Evolutionary conservation across 352 stramenopile genomes (phyloP).

Genomic region (Phytophthora litchii): DNA sequence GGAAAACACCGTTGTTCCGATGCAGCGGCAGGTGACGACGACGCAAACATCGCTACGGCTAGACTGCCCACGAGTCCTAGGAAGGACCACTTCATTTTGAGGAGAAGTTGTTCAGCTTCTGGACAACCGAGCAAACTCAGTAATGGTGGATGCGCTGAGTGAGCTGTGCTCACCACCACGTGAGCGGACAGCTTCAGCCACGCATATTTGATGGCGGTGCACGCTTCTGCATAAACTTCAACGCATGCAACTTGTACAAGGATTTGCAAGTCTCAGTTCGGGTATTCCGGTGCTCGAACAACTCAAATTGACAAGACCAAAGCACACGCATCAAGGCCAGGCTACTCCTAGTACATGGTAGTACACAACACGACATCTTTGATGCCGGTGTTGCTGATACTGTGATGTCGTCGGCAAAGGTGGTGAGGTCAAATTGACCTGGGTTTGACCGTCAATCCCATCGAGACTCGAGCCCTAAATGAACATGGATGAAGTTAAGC

Average conservation of each 20-base stretch:
- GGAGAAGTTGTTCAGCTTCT: not conserved
- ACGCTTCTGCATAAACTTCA: slow-evolving; percentile 12
- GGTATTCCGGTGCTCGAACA: slow-evolving; percentile 21
- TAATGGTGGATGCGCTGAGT: slow-evolving; percentile 1
- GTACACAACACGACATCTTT: too few relatives aligned
- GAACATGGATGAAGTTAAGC: too few relatives aligned
- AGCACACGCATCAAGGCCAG: too few relatives aligned
- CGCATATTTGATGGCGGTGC: slow-evolving; percentile 25
- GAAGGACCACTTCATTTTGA: slow-evolving; percentile 21
- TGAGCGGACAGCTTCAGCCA: slow-evolving; percentile 16
- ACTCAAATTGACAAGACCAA: too few relatives aligned
- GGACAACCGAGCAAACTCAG: slow-evolving; percentile 3
- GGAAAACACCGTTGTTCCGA: slow-evolving; percentile 28
- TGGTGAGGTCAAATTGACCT: too few relatives aligned
- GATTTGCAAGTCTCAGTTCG: slow-evolving; percentile 9
- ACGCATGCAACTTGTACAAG: slow-evolving; percentile 2
- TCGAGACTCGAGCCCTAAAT: too few relatives aligned
- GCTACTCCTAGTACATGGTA: too few relatives aligned
- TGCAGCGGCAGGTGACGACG: not conserved
- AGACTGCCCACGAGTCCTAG: slow-evolving; percentile 9
- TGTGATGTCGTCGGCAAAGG: too few relatives aligned
- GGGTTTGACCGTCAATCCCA: too few relatives aligned
- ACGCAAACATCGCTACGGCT: slow-evolving; percentile 1
- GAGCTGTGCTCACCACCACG: not conserved
- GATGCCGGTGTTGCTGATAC: too few relatives aligned